Evolutionary conservation across 2,329 filamentous ascomycete genomes (phyloP), one percentile per base, ranked within the genome.

Genomic region (Scorias spongiosa): DNA sequence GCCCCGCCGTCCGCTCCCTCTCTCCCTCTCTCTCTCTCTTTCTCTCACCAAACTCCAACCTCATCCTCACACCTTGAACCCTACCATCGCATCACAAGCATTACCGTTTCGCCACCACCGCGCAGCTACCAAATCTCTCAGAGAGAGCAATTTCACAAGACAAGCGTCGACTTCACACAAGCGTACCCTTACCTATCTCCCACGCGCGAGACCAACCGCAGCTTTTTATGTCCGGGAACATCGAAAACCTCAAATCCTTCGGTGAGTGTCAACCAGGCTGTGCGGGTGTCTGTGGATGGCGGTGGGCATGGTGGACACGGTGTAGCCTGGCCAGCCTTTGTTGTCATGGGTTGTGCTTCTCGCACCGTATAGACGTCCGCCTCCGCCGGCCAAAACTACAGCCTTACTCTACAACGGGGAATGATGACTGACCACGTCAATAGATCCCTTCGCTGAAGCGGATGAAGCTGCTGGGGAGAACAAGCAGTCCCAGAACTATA

Each of bases 401-500:
- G 20, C 20, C 20, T 26, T 26, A 7, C 20, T 26, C 20, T 26
- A 26, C 7, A 26, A 26, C 20, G 34, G 4, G 12, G 34, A 37
- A n/a, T 9, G 6, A 9, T 9, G 9, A 37, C 14, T 48, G 15
- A 36, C 32, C 11, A 3, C 5, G 12, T 36, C 15, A 5, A 36
- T 64, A 95, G 91, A 98, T 82, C 91, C 91, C 83, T 98, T 98
- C 86, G 91, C 91, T 82, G 91, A 96, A 85, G 91, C 88, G 80
- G 91, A 95, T 85, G 89, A 95, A 81, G 88, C 93, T 70, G 87
- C 83, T 69, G 88, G 87, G 76, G 84, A 93, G 73, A 82, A 80
- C 66, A 91, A 91, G 72, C 84, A 91, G 76, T 80, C 84, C 66
- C 85, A 93, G 72, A 93, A 93, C 71, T 94, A 95, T 69, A 94